Evolutionary conservation across 208 protist species (phyloP), one percentile per base, ranked within the genome.

Genomic region (Novymonas esmeraldas): DNA sequence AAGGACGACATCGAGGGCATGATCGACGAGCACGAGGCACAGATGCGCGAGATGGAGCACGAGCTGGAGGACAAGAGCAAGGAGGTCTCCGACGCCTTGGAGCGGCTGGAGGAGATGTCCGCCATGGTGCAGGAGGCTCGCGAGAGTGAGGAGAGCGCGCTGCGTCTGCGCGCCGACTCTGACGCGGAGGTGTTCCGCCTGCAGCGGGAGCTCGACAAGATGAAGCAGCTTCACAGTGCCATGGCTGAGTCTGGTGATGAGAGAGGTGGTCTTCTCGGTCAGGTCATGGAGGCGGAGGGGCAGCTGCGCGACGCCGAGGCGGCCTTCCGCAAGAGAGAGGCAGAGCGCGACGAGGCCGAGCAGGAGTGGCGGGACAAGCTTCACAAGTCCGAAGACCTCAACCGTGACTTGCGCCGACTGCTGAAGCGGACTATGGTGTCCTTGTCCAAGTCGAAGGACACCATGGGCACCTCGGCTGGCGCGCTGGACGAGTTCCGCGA

Each of bases 121-220:
- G 71, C 77, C 20, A 87, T 95, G 82, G 66, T 95, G 44, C 75
- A 92, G 45, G 82, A 89, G 46, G 89, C 82, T 0, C 89, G 89
- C 31, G 78, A 87, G 48, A 64, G 70, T 20, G 86, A 95, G 61
- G 72, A 87, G 57, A 87, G 73, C 24, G 84, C 78, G 24, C 29
- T 90, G 49, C 64, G 70, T 4, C 66, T 82, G 57, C 74, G 85
- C 24, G 72, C 73, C 1, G 77, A 92, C 45, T 82, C 85, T 3
- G 89, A 94, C 57, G 76, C 68, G n/a, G 82, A 87, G 59, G 79
- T 95, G 63, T 89, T 87, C 72, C 77, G 78, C 34, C 64, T 90
- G 13, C 85, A 95, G 73, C 82, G 69, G 44, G 82, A 92, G 58
- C 36, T 91, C 3, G 86, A 95, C 45, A 65, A 49, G 31, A 49